phyloP scores from a whole-genome alignment of 768 basidiomycete genomes.

The Psilocybe cubensis region DNA sequence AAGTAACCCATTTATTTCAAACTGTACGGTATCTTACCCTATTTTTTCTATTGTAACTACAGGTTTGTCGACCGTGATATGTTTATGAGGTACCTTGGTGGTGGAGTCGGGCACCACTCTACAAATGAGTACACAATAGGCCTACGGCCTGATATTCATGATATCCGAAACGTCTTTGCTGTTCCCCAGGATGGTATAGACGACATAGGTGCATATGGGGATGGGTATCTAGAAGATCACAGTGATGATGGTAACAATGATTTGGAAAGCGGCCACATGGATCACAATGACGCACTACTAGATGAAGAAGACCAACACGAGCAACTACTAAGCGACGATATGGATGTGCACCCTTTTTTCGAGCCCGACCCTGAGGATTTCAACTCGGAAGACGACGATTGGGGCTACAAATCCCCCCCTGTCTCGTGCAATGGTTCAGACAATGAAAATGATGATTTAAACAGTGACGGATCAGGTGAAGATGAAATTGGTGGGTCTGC shows the following conservation, averaged over 20 bases:
- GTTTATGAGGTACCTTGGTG: neutral
- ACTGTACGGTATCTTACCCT: too few species aligned
- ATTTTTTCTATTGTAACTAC: neutral
- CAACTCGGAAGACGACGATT: neutral
- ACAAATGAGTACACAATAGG: neutral
- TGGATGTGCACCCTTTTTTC: too few species aligned
- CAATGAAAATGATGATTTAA: neutral
- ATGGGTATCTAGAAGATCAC: neutral
- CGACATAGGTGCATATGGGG: neutral
- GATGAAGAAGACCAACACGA: too few species aligned
- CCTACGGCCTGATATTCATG: neutral
- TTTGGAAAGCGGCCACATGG: too few species aligned
- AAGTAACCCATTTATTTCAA: neutral
- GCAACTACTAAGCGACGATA: too few species aligned
- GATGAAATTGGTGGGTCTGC: too few species aligned
- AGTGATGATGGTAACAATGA: neutral
- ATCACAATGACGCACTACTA: too few species aligned
- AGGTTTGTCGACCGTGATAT: conserved; percentile 1
- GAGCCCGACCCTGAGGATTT: too few species aligned
- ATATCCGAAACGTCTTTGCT: neutral
- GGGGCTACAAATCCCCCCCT: too few species aligned
- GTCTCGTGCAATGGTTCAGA: too few species aligned
- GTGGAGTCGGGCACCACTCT: neutral
- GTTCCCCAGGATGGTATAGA: neutral
- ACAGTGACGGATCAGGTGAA: too few species aligned